phyloP scores from a whole-genome alignment of 1,284 basidiomycete genomes.

The Gomphus bonarii region DNA sequence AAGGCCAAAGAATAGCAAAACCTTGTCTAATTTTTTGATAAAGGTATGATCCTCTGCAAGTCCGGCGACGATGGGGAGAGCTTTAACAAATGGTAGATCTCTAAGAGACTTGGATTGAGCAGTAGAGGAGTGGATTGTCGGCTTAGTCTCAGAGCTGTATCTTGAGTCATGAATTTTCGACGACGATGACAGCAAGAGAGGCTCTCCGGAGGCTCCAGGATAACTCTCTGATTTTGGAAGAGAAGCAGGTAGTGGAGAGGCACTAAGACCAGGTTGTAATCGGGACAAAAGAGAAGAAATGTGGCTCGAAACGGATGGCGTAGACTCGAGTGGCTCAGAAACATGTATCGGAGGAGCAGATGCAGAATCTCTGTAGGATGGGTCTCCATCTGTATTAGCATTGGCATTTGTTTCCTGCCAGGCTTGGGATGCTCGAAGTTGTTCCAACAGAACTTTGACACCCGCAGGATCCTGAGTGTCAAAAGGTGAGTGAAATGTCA shows the following conservation, averaged over 20 bases:
- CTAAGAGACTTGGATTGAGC: slow-evolving; percentile 29
- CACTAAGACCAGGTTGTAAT: background rate
- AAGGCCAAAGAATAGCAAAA: slow-evolving; percentile 21
- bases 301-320: background rate
- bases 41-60: slow-evolving; percentile 43
- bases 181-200: slow-evolving; percentile 7
- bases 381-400: background rate
- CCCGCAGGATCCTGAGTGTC: slow-evolving; percentile 43
- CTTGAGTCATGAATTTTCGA: background rate
- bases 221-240: background rate
- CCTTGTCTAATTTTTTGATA: slow-evolving; percentile 36
- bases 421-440: slow-evolving; percentile 49
- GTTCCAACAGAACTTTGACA: slow-evolving; percentile 55
- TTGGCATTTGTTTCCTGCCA: slow-evolving; percentile 37
- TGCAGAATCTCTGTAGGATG: background rate
- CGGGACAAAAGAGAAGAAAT: slow-evolving; percentile 6
- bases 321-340: background rate
- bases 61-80: slow-evolving; percentile 44
- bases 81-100: slow-evolving; percentile 49
- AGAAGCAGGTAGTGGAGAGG: background rate
- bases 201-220: slow-evolving; percentile 1
- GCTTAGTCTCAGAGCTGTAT: background rate
- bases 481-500: background rate
- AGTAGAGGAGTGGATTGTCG: slow-evolving; percentile 2
- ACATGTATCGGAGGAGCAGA: background rate